Percentiles rank a stretch among this genome's conserved stretches.
Conservation (phyloP, 2,329 filamentous ascomycete species). For the Calonectria pseudoreteaudii region DNA sequence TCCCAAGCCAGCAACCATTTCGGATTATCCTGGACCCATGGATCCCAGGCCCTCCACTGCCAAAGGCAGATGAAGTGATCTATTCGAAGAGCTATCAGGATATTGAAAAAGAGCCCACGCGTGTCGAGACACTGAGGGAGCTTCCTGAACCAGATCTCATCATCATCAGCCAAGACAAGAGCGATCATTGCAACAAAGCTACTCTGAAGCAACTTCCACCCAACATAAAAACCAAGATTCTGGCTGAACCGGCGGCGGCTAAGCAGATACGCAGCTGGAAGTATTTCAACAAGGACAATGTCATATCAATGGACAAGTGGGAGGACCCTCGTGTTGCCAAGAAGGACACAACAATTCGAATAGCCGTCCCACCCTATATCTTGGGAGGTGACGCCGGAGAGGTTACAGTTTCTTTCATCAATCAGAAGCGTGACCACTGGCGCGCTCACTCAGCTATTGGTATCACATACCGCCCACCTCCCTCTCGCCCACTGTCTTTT, state of each 20-base stretch:
- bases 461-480: slow-evolving; percentile 76
- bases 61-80: slow-evolving; percentile 63
- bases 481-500: slow-evolving; percentile 38
- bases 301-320: slow-evolving; percentile 60
- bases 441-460: slow-evolving; percentile 75
- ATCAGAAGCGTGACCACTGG: slow-evolving; percentile 69
- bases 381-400: slow-evolving; percentile 70
- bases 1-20: slow-evolving; percentile 59
- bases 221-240: slow-evolving; percentile 68
- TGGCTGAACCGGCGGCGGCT: slow-evolving; percentile 74
- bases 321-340: slow-evolving; percentile 52
- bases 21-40: slow-evolving; percentile 80
- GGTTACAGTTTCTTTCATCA: slow-evolving; percentile 76
- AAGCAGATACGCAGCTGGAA: slow-evolving; percentile 75
- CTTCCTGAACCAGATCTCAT: slow-evolving; percentile 59
- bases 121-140: slow-evolving; percentile 63
- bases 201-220: slow-evolving; percentile 74
- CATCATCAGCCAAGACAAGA: slow-evolving; percentile 60
- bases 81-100: slow-evolving; percentile 41
- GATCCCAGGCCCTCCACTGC: slow-evolving; percentile 68
- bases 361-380: slow-evolving; percentile 66
- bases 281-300: slow-evolving; percentile 69
- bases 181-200: slow-evolving; percentile 77
- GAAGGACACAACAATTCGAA: slow-evolving; percentile 50
- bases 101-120: slow-evolving; percentile 69